A percentile compares a stretch with the other conserved stretches of the same genome.
Conservation (phyloP, 495 filamentous ascomycete species). For the Trichocladium uniseriatum region DNA sequence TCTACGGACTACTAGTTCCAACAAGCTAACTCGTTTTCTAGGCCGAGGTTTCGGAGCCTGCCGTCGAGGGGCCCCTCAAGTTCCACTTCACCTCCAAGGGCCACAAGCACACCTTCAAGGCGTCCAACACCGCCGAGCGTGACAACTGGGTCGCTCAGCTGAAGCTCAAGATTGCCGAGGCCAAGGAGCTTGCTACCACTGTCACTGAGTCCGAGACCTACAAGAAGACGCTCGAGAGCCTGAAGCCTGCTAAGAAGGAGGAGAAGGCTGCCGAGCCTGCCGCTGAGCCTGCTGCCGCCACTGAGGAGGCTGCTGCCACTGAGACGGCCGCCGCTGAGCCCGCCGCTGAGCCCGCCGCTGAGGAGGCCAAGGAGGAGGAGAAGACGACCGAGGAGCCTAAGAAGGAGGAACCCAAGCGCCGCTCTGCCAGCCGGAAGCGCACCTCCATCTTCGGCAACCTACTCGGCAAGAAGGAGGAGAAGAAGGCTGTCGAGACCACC, state of each 20-base stretch:
- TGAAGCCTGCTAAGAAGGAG: conserved; percentile 51
- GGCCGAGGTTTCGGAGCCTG: conserved; percentile 76
- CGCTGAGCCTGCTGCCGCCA: conserved; percentile 34
- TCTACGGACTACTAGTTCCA: not conserved
- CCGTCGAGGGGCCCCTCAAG: conserved; percentile 61
- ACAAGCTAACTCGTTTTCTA: conserved; percentile 28
- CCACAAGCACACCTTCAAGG: conserved; percentile 87
- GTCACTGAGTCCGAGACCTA: conserved; percentile 65
- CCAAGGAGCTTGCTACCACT: conserved; percentile 60
- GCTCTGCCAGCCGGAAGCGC: conserved; percentile 83
- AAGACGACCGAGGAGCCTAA: conserved; percentile 42
- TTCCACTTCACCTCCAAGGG: conserved; percentile 76
- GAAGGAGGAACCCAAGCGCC: conserved; percentile 47
- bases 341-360: conserved; percentile 34
- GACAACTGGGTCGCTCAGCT: conserved; percentile 80
- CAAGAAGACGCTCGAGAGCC: conserved; percentile 65
- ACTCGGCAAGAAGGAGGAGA: conserved; percentile 65
- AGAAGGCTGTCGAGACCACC: conserved; percentile 43
- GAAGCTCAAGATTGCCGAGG: conserved; percentile 66
- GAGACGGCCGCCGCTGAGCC: conserved; percentile 38
- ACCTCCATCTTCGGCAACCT: conserved; percentile 70
- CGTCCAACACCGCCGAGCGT: conserved; percentile 61
- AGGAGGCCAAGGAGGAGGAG: conserved; percentile 36
- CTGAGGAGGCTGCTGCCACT: conserved; percentile 34
- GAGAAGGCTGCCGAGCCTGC: conserved; percentile 28